Evolutionary conservation across 495 filamentous ascomycete species (phyloP), one percentile per base, ranked within the genome.

Genomic region (Neurospora intermedia): DNA sequence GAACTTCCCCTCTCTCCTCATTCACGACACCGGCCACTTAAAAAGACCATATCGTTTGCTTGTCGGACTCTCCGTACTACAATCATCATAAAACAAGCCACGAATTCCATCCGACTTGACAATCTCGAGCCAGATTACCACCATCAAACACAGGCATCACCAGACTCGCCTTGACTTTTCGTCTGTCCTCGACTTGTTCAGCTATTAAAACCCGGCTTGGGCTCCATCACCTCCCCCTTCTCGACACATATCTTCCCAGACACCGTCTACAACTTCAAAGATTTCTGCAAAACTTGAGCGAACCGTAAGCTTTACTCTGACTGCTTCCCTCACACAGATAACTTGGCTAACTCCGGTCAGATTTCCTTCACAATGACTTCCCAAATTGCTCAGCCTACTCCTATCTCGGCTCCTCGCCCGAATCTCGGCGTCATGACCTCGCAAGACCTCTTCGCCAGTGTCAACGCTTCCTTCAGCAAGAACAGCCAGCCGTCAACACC

Each of bases 361-460:
- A 66, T 13, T 35, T 66, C 54, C 35, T 66, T 74, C 80, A 84
- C 79, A 69, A 86, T 86, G 84, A 80, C 84, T 78, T 75, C 78
- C 71, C 83, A 84, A 76, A 80, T 85, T 72, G 80, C 79, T 69
- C 80, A 83, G 35, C 83, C 84, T 46, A 80, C 84, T 70, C 82
- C 84, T 70, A 80, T 85, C 75, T 76, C 82, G 74, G 82, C 80
- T 16, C 73, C 81, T 38, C 81, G 81, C 74, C 81, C 81, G 75
- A 80, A 77, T 66, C 76, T 82, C 35, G 76, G 74, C 69, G 74
- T 82, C 41, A 75, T 77, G 71, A 80, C 82, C 35, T 80, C 81
- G n/a, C 81, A 83, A 71, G 85, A 86, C 69, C 80, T 86, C 42
- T 84, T 85, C 74, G 80, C 83, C 71, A 84, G 82, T 75, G 75